Percentiles rank a stretch among this genome's conserved stretches.
Evolutionary conservation across 345 rosid genomes (phyloP).

Genomic region (Chamaenerion angustifolium): DNA sequence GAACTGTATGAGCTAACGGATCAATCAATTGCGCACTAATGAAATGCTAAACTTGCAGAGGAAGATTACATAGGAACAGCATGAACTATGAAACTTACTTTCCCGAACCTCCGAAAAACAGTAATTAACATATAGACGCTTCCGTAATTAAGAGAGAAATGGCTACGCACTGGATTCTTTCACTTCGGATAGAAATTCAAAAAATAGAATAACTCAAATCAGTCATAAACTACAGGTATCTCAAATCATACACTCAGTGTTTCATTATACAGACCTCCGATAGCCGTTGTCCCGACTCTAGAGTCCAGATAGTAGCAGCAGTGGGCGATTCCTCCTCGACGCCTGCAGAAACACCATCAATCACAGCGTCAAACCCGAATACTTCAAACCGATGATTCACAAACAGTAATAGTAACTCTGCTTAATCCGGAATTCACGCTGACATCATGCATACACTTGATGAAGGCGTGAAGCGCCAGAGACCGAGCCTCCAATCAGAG

Average conservation of each 20-base stretch:
- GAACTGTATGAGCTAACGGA: slow-evolving; percentile 22
- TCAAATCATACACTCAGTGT: too few relatives aligned
- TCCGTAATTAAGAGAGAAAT: too few relatives aligned
- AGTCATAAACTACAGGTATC: too few relatives aligned
- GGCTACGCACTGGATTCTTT: too few relatives aligned
- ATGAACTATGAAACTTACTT: neutral
- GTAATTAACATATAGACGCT: too few relatives aligned
- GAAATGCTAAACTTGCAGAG: neutral
- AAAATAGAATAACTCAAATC: too few relatives aligned
- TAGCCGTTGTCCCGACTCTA: slow-evolving; percentile 61
- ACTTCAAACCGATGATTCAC: neutral
- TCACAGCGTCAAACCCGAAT: neutral
- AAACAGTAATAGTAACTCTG: neutral
- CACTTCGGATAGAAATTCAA: too few relatives aligned
- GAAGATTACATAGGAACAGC: neutral
- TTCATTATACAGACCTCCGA: slow-evolving; percentile 30
- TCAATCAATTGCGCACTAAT: neutral
- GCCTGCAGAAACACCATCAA: slow-evolving; percentile 15
- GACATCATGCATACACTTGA: slow-evolving; percentile 15
- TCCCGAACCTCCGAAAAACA: too few relatives aligned
- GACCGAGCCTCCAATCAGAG: slow-evolving; percentile 38
- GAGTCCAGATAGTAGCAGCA: slow-evolving; percentile 67
- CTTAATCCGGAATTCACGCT: neutral
- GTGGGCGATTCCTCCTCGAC: slow-evolving; percentile 53
- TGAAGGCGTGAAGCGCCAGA: slow-evolving; percentile 53